phyloP scores from a whole-genome alignment of 257 asterid species.

The Primulina eburnea region DNA sequence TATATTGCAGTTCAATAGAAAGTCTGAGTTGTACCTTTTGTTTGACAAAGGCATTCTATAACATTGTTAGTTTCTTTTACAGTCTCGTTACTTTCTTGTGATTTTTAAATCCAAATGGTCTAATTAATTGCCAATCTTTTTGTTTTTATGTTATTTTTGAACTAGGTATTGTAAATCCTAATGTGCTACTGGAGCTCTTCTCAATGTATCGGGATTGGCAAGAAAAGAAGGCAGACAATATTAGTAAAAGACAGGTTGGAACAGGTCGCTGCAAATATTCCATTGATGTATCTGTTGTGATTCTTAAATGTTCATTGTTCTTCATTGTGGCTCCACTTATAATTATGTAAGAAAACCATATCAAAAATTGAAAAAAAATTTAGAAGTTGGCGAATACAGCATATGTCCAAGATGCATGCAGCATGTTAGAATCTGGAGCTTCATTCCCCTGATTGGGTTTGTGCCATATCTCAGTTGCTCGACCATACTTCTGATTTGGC shows the following conservation, averaged over 20 bases:
- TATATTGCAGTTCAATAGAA: neutral
- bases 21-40: neutral
- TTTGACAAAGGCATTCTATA: neutral
- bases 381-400: neutral
- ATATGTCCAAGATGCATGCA: neutral
- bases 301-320: neutral
- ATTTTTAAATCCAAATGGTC: constrained; percentile 12
- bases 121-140: constrained; percentile 22
- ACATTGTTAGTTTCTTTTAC: constrained; percentile 3
- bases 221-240: constrained; percentile 61
- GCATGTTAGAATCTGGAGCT: neutral
- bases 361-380: neutral
- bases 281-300: neutral
- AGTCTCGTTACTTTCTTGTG: constrained; percentile 15
- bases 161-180: constrained; percentile 72
- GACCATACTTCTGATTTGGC: too few relatives aligned
- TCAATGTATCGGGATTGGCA: constrained; percentile 81
- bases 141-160: constrained; percentile 28
- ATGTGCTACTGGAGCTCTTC: constrained; percentile 85
- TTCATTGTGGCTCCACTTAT: neutral
- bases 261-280: neutral
- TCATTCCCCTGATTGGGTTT: too few relatives aligned
- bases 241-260: constrained; percentile 72
- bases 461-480: too few relatives aligned
- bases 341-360: neutral